These are phyloP conservation scores for Moesziomyces sp. DNA, from an alignment of 1,284 basidiomycete genomes.

Conservation along the genomic window DNA sequence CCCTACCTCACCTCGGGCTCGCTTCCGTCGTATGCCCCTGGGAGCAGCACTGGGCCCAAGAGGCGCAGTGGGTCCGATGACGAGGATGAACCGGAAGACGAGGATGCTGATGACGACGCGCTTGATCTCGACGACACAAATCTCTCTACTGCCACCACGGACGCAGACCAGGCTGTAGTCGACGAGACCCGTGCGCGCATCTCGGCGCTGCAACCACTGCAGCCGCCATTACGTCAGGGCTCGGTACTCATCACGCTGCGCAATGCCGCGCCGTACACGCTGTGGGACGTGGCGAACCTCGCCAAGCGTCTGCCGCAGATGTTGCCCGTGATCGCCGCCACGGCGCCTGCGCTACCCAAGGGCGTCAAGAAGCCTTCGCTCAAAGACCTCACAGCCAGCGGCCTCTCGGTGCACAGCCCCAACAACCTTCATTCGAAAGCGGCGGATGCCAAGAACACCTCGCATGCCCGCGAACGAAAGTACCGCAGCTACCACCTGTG, in stretches of 20 bases:
- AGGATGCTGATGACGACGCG: slow-evolving; percentile 13
- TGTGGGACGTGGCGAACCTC: slow-evolving; percentile 75
- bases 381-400: slow-evolving; percentile 29
- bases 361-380: slow-evolving; percentile 44
- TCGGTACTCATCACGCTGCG: slow-evolving; percentile 87
- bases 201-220: slow-evolving; percentile 70
- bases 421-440: slow-evolving; percentile 34
- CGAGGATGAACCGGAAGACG: slow-evolving; percentile 26
- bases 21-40: slow-evolving; percentile 45
- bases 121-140: slow-evolving; percentile 6
- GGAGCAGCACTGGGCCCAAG: slow-evolving; percentile 58
- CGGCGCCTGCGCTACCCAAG: slow-evolving; percentile 56
- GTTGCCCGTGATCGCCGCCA: slow-evolving; percentile 73
- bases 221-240: slow-evolving; percentile 69
- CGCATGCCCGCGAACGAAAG: slow-evolving; percentile 73
- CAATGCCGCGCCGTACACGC: slow-evolving; percentile 86
- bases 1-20: slow-evolving; percentile 72
- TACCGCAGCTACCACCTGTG: slow-evolving; percentile 75
- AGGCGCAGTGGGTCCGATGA: slow-evolving; percentile 25
- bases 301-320: slow-evolving; percentile 37
- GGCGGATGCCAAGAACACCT: slow-evolving; percentile 15
- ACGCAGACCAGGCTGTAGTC: slow-evolving; percentile 56
- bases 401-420: slow-evolving; percentile 33
- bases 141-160: not conserved
- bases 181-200: slow-evolving; percentile 29